Evolutionary conservation across 257 asterid genomes (phyloP), one percentile per base, ranked within the genome.

Genomic region (Rauvolfia tetraphylla): DNA sequence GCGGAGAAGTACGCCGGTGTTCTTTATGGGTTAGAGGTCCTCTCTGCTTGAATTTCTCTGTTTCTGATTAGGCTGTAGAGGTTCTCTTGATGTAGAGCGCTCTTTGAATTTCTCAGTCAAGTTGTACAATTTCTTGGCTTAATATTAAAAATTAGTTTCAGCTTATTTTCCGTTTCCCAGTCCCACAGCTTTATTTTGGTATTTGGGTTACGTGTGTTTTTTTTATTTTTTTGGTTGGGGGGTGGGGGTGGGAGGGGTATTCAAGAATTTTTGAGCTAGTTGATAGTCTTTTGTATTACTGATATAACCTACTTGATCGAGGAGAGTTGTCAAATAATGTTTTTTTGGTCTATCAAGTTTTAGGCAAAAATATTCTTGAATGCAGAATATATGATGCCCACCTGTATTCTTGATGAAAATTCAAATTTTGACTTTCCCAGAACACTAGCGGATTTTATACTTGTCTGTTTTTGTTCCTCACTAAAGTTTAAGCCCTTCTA

Each of bases 1-100:
- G 75, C 82, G 7, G 86, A 83, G 65, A 78, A 83, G 86, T 91
- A 78, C 80, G 93, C 95, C 8, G 96, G 97, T 39, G 83, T 93
- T 73, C 92, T 93, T 18, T 91, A 84, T 87, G 97, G 97, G 86
- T 91, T 93, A 86, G 97, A 91, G 85, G 75, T 88, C 72, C 79
- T 78, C 69, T 79, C 79, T 81, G 81, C 76, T 62, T 71, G 77
- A 71, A 68, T 62, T 75, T 22, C 34, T 63, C 38, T 41, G 49
- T 48, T 18, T 71, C 57, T 31, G 38, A 36, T 75, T 82, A 75
- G 81, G 39, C 67, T 41, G 61, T 42, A 53, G 56, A 79, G 76
- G 84, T 84, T 76, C 71, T 58, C 31, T 70, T 33, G 82, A 81
- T 83, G 87, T 80, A 74, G 76, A 83, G 76, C 79, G 61, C 70